Evolutionary conservation across 345 rosid genomes (phyloP).

Genomic region (Carallia brachiata): DNA sequence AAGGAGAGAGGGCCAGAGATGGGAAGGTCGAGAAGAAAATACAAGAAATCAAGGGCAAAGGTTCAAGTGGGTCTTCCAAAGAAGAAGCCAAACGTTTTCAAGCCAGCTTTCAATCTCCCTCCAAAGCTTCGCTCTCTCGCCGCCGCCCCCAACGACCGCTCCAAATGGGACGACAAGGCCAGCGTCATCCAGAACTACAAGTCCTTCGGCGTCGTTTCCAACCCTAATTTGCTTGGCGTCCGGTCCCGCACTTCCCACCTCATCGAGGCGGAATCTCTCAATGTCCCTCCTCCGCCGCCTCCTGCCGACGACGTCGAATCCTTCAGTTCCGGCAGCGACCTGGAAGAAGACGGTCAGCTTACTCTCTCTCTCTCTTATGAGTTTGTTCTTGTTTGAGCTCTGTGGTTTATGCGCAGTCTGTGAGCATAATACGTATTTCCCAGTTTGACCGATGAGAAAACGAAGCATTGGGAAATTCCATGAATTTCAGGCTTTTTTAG

Average conservation of each 20-base stretch:
- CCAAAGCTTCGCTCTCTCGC: conserved; percentile 77
- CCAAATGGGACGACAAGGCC: conserved; percentile 79
- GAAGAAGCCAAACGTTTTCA: conserved; percentile 73
- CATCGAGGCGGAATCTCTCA: conserved; percentile 67
- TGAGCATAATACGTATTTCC: too few relatives aligned
- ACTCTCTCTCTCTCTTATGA: too few relatives aligned
- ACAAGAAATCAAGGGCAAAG: conserved; percentile 70
- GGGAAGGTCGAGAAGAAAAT: conserved; percentile 95
- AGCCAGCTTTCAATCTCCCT: conserved; percentile 78
- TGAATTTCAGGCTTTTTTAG: too few relatives aligned
- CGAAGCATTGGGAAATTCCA: too few relatives aligned
- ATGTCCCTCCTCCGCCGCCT: conserved; percentile 53
- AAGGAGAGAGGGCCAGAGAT: conserved; percentile 20
- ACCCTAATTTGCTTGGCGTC: conserved; percentile 78
- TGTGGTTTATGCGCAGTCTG: too few relatives aligned
- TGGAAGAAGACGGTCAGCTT: conserved; percentile 79
- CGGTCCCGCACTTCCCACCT: conserved; percentile 68
- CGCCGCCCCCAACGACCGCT: conserved; percentile 31
- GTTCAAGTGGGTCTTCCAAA: conserved; percentile 77
- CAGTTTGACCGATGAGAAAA: too few relatives aligned
- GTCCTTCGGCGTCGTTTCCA: conserved; percentile 82
- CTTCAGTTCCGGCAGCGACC: conserved; percentile 79
- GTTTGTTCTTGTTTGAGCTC: too few relatives aligned
- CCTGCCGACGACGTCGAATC: conserved; percentile 51
- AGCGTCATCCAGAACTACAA: conserved; percentile 82